These are phyloP conservation scores for Penicillium riverlandense DNA, from an alignment of 495 filamentous ascomycete species.

Conservation along the genomic window DNA sequence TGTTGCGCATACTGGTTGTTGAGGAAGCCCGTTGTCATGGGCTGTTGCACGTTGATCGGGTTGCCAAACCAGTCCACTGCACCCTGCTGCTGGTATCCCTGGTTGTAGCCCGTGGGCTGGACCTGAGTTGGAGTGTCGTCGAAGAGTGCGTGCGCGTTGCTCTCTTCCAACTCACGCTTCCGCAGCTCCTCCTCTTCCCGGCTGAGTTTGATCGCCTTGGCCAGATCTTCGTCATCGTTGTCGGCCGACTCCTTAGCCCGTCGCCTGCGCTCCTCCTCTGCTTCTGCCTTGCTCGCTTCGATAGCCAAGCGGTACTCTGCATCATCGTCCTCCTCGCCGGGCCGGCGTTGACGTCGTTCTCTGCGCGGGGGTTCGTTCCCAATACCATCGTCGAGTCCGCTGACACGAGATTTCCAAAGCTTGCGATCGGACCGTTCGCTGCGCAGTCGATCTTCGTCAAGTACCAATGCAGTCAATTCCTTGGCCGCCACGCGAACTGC, in stretches of 20 bases:
- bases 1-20: conserved; percentile 77
- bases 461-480: conserved; percentile 87
- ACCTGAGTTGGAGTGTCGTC: conserved; percentile 70
- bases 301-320: conserved; percentile 87
- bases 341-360: conserved; percentile 39
- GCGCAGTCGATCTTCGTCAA: conserved; percentile 92
- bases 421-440: conserved; percentile 87
- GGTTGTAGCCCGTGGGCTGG: conserved; percentile 84
- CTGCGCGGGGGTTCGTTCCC: conserved; percentile 30
- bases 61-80: conserved; percentile 97
- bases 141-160: conserved; percentile 78
- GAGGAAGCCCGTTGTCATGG: conserved; percentile 75
- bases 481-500: conserved; percentile 92
- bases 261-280: conserved; percentile 81
- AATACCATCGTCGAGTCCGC: conserved; percentile 77
- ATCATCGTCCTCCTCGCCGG: conserved; percentile 72
- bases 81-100: conserved; percentile 92
- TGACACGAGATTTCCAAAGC: conserved; percentile 93
- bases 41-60: conserved; percentile 68
- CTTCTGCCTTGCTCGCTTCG: conserved; percentile 92
- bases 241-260: conserved; percentile 45
- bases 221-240: conserved; percentile 75
- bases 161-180: conserved; percentile 82
- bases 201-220: conserved; percentile 93
- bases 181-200: conserved; percentile 90